phyloP scores from a whole-genome alignment of 1,284 basidiomycete species.

The Rhodotorula sp. region DNA sequence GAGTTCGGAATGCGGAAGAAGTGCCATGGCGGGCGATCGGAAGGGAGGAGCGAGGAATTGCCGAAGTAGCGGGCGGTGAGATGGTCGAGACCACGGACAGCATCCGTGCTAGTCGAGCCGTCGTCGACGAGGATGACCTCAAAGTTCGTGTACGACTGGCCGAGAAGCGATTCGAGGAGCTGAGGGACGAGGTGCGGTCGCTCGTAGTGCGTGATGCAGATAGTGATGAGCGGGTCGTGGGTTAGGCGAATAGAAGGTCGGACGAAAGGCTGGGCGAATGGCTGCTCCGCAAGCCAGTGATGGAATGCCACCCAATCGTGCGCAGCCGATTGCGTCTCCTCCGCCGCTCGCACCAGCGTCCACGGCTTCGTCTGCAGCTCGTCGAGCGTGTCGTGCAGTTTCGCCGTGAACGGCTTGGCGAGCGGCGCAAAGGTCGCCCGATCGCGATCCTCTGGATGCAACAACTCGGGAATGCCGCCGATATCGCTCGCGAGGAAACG shows the following conservation, averaged over 20 bases:
- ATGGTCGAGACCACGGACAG: constrained; percentile 10
- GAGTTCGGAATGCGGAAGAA: constrained; percentile 27
- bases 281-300: constrained; percentile 10
- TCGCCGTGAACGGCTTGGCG: constrained; percentile 2
- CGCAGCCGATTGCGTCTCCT: constrained; percentile 19
- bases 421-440: constrained; percentile 24
- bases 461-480: constrained; percentile 37
- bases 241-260: not conserved
- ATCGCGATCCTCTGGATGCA: constrained; percentile 26
- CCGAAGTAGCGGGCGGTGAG: constrained; percentile 21
- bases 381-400: constrained; percentile 1
- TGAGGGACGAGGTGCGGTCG: constrained; percentile 32
- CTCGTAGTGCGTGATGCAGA: constrained; percentile 39
- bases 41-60: not conserved
- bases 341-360: constrained; percentile 9
- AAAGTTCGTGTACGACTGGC: constrained; percentile 26
- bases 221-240: constrained; percentile 19
- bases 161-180: constrained; percentile 31
- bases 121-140: constrained; percentile 40
- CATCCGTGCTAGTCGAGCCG: constrained; percentile 16
- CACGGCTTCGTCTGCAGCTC: not conserved
- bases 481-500: constrained; percentile 34
- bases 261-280: not conserved
- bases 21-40: constrained; percentile 10
- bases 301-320: constrained; percentile 29